Conservation (phyloP, 1,139 yeast genomes). For the Candida glucosophila region DNA sequence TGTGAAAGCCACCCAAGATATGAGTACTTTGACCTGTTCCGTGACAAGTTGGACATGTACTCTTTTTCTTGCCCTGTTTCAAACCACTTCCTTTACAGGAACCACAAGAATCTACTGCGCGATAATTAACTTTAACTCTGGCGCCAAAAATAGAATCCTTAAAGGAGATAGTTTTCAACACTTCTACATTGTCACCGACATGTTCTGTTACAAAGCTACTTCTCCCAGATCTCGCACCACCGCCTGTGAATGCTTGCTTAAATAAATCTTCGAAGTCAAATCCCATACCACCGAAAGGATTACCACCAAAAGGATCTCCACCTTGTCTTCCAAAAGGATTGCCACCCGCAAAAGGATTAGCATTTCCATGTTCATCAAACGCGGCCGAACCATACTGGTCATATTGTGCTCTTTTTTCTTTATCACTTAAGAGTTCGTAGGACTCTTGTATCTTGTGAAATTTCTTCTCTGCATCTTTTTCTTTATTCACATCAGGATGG, state of each 20-base stretch:
- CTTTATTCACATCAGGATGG: constrained; percentile 96
- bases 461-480: constrained; percentile 73
- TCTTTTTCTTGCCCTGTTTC: constrained; percentile 65
- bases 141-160: constrained; percentile 87
- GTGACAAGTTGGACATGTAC: constrained; percentile 80
- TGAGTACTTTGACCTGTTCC: constrained; percentile 93
- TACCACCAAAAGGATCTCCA: constrained; percentile 30
- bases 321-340: constrained; percentile 35
- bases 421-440: constrained; percentile 84
- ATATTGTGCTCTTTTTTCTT: constrained; percentile 77
- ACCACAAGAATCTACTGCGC: constrained; percentile 67
- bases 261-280: constrained; percentile 83
- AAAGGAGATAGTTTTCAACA: constrained; percentile 63
- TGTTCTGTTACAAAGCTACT: constrained; percentile 56
- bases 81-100: constrained; percentile 83
- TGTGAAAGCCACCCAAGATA: constrained; percentile 88
- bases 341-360: constrained; percentile 45
- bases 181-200: constrained; percentile 86
- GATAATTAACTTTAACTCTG: constrained; percentile 57
- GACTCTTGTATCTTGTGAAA: constrained; percentile 94
- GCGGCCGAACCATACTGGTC: constrained; percentile 91
- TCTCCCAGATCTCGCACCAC: constrained; percentile 26
- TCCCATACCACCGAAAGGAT: constrained; percentile 42
- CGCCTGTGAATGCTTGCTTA: constrained; percentile 57
- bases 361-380: constrained; percentile 59